phyloP scores from a whole-genome alignment of 306 rosid genomes.

The Bauhinia variegata region DNA sequence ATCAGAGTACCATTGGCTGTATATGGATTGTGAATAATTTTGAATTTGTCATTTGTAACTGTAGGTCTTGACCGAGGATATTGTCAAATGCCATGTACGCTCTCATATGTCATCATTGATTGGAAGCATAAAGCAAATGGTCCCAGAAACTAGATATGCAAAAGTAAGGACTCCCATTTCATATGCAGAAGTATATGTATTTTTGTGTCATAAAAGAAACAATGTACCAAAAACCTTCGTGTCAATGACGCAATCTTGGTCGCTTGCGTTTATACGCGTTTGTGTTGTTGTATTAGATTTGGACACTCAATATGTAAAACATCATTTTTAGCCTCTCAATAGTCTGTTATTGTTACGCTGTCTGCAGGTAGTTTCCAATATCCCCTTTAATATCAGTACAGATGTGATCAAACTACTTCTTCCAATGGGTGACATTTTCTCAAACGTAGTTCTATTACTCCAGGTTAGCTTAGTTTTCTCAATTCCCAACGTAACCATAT shows the following conservation, averaged over 20 bases:
- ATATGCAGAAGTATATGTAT: neutral
- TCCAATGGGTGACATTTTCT: slow-evolving; percentile 92
- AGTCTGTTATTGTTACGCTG: slow-evolving; percentile 20
- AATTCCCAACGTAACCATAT: too few relatives aligned
- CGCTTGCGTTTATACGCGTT: neutral
- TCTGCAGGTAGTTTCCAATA: slow-evolving; percentile 82
- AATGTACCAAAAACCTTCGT: too few relatives aligned
- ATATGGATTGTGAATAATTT: neutral
- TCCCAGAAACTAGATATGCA: slow-evolving; percentile 55
- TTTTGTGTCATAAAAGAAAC: too few relatives aligned
- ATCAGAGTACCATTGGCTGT: slow-evolving; percentile 13
- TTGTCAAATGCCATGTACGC: slow-evolving; percentile 73
- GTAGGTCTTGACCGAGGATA: slow-evolving; percentile 81
- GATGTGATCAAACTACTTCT: slow-evolving; percentile 82
- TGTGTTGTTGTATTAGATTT: neutral
- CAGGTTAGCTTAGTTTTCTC: too few relatives aligned
- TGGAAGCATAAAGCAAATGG: slow-evolving; percentile 38
- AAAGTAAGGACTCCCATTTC: slow-evolving; percentile 61
- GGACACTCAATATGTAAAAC: slow-evolving; percentile 10
- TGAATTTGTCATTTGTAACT: slow-evolving; percentile 28
- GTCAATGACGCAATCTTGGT: neutral
- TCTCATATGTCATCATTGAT: slow-evolving; percentile 61
- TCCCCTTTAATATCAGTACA: slow-evolving; percentile 86
- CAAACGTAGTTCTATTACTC: slow-evolving; percentile 80
- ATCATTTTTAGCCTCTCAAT: slow-evolving; percentile 25